phyloP scores from a whole-genome alignment of 441 rosid genomes.

The Raphanus hybrid region DNA sequence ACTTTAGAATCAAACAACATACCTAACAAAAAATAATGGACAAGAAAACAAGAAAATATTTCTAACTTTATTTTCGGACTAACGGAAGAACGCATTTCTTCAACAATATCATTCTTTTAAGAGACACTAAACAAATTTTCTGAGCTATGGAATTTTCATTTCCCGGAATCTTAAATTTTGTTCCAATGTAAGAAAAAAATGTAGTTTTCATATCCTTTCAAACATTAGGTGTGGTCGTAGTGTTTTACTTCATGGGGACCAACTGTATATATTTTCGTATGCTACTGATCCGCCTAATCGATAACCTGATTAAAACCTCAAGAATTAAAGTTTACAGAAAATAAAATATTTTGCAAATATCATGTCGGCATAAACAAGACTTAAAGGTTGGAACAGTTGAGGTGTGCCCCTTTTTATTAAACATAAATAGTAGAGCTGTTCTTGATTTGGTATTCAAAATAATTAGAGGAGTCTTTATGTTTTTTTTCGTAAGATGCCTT shows the following conservation, averaged over 20 bases:
- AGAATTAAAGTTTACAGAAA: neutral
- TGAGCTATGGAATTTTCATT: neutral
- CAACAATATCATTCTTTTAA: neutral
- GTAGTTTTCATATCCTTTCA: neutral
- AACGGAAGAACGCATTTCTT: neutral
- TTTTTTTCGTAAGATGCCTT: neutral
- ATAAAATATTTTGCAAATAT: neutral
- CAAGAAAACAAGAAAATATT: neutral
- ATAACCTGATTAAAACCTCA: too few relatives aligned
- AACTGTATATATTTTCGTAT: neutral
- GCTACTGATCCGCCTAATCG: too few relatives aligned
- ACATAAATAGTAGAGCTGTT: slow-evolving; percentile 11
- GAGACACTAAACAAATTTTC: neutral
- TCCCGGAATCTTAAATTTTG: neutral
- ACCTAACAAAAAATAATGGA: neutral
- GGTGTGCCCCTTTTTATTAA: slow-evolving; percentile 17
- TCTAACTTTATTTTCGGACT: neutral
- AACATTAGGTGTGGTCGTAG: neutral
- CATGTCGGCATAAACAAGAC: slow-evolving; percentile 31
- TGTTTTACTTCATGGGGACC: neutral
- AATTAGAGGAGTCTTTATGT: neutral
- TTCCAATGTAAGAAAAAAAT: neutral
- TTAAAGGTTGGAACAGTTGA: slow-evolving; percentile 20
- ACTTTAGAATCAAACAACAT: too few relatives aligned
- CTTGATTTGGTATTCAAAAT: slow-evolving; percentile 7